Percentiles rank a stretch among this genome's conserved stretches.
Conservation (phyloP, 2,329 filamentous ascomycete species). For the Penicillium sp. region DNA sequence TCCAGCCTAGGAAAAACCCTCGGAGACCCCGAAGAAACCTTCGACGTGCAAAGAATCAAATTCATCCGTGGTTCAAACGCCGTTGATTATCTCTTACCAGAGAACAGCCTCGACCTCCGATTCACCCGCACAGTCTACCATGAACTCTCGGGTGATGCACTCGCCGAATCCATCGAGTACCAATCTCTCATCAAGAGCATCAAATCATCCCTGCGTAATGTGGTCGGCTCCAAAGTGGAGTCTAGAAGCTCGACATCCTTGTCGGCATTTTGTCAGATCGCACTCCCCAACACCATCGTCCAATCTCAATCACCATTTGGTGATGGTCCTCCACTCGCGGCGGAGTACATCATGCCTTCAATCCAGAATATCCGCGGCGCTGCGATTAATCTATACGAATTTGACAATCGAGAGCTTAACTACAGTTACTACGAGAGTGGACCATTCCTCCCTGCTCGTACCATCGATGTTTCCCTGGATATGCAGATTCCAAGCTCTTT, state of each 20-base stretch:
- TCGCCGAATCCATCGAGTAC: constrained; percentile 12
- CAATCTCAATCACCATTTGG: background rate
- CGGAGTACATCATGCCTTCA: constrained; percentile 45
- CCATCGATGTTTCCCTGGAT: constrained; percentile 41
- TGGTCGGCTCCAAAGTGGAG: constrained; percentile 27
- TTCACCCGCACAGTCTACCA: constrained; percentile 44
- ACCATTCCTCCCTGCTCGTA: constrained; percentile 38
- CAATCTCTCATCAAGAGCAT: constrained; percentile 31
- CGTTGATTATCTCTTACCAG: constrained; percentile 49
- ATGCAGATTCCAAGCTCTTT: constrained; percentile 31
- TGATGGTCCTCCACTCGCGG: constrained; percentile 20
- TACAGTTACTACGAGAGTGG: constrained; percentile 43
- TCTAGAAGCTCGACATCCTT: constrained; percentile 26
- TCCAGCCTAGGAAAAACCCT: constrained; percentile 13
- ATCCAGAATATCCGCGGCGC: constrained; percentile 39
- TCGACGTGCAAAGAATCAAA: constrained; percentile 39
- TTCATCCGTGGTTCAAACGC: constrained; percentile 39
- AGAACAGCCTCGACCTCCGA: constrained; percentile 46
- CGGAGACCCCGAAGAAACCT: constrained; percentile 13
- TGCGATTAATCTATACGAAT: constrained; percentile 40
- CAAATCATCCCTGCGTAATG: constrained; percentile 26
- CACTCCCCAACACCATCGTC: constrained; percentile 37
- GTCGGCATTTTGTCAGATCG: constrained; percentile 41
- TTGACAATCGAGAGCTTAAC: constrained; percentile 39
- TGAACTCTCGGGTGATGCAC: constrained; percentile 32